phyloP scores from a whole-genome alignment of 805 yeast species.

The Komagataella mondaviorum region DNA sequence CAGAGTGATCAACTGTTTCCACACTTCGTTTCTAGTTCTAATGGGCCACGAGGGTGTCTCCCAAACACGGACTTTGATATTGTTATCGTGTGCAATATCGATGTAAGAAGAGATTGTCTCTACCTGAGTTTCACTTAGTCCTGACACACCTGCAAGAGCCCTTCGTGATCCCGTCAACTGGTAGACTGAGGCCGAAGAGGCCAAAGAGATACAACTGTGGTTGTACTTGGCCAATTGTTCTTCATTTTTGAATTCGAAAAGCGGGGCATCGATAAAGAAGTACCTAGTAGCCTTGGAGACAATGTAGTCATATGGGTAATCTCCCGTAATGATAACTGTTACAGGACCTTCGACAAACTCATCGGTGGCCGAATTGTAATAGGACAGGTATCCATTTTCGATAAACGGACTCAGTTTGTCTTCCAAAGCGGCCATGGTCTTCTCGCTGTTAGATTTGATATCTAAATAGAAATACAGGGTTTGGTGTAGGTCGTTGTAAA shows the following conservation, averaged over 20 bases:
- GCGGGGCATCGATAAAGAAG: slow-evolving; percentile 42
- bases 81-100: slow-evolving; percentile 29
- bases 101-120: slow-evolving; percentile 11
- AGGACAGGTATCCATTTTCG: slow-evolving; percentile 34
- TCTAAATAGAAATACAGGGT: slow-evolving; percentile 53
- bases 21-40: slow-evolving; percentile 27
- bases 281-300: slow-evolving; percentile 13
- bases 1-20: slow-evolving; percentile 30
- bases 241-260: slow-evolving; percentile 11
- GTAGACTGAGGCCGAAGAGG: slow-evolving; percentile 11
- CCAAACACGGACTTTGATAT: slow-evolving; percentile 54
- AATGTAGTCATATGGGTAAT: slow-evolving; percentile 33
- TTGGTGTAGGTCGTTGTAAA: slow-evolving; percentile 26
- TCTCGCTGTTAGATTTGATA: slow-evolving; percentile 29
- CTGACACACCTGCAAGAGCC: slow-evolving; percentile 7
- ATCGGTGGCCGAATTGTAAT: slow-evolving; percentile 22
- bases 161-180: slow-evolving; percentile 8
- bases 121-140: slow-evolving; percentile 21
- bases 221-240: slow-evolving; percentile 7
- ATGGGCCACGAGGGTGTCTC: slow-evolving; percentile 59
- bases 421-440: slow-evolving; percentile 30
- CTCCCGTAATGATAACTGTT: slow-evolving; percentile 52
- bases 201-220: slow-evolving; percentile 9
- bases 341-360: slow-evolving; percentile 36
- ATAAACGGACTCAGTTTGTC: slow-evolving; percentile 30